Evolutionary conservation across 2,329 filamentous ascomycete genomes (phyloP).

Genomic region (Microsporum ferrugineum): DNA sequence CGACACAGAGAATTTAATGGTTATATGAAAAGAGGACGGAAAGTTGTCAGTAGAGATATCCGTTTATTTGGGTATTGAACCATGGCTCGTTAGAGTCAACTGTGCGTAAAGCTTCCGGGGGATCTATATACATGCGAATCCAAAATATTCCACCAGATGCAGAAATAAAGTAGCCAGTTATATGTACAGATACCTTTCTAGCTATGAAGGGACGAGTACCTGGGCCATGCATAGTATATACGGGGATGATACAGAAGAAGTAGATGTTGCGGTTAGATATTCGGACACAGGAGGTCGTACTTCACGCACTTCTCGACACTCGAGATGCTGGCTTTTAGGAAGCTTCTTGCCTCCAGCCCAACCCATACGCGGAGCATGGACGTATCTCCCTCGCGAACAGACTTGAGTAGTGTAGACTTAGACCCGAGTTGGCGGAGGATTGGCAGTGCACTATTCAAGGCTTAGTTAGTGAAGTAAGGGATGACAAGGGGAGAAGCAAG

Average conservation of each 20-base stretch:
- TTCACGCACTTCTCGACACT: conserved; percentile 84
- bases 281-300: conserved; percentile 78
- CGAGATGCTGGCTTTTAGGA: conserved; percentile 81
- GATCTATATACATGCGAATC: not conserved
- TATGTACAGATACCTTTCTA: not conserved
- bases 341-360: conserved; percentile 75
- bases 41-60: not conserved
- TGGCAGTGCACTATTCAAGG: conserved; percentile 59
- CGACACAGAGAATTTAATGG: not conserved
- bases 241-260: not conserved
- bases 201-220: not conserved
- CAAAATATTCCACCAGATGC: not conserved
- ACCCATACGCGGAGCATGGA: conserved; percentile 87
- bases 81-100: not conserved
- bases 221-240: not conserved
- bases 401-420: conserved; percentile 40
- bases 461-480: conserved; percentile 8
- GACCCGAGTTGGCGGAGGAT: conserved; percentile 81
- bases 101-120: not conserved
- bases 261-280: conserved; percentile 47
- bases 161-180: not conserved
- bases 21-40: not conserved
- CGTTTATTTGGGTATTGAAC: not conserved
- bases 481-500: not conserved
- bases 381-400: conserved; percentile 61